A percentile compares a stretch with the other conserved stretches of the same genome.
Evolutionary conservation across 164 flowering plant species (phyloP).

Genomic region (Aristolochia contorta): DNA sequence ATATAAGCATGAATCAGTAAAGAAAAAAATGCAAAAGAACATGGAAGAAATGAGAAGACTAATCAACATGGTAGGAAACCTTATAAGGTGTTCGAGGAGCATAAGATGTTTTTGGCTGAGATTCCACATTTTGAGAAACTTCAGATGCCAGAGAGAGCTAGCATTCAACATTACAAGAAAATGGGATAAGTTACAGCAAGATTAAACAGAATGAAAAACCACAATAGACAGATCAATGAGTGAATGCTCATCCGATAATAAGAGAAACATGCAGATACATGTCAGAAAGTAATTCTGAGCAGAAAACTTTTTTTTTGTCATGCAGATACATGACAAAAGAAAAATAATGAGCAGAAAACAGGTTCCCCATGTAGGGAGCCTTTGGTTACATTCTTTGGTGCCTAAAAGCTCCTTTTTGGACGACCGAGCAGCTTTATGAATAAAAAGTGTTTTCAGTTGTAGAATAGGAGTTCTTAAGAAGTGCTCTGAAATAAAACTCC

Average conservation of each 20-base stretch:
- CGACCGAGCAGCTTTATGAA: too few relatives aligned
- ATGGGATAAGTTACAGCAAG: not conserved
- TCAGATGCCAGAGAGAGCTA: constrained; percentile 67
- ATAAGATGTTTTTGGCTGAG: constrained; percentile 25
- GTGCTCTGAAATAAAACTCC: too few relatives aligned
- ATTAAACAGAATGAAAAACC: not conserved
- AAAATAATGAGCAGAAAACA: not conserved
- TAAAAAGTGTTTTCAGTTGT: too few relatives aligned
- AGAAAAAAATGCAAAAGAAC: not conserved
- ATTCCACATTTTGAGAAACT: constrained; percentile 31
- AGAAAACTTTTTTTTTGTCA: too few relatives aligned
- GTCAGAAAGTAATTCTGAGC: not conserved
- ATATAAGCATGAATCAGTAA: constrained; percentile 4
- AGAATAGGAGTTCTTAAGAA: too few relatives aligned
- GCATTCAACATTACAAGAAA: constrained; percentile 5
- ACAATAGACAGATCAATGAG: not conserved
- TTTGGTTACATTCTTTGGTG: too few relatives aligned
- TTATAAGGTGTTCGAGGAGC: constrained; percentile 17
- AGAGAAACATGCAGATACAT: not conserved
- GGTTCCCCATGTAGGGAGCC: too few relatives aligned
- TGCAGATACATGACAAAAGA: too few relatives aligned
- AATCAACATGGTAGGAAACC: constrained; percentile 28
- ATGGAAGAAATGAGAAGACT: not conserved
- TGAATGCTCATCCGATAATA: not conserved
- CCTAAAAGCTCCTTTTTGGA: too few relatives aligned